phyloP scores from a whole-genome alignment of 225 moss, liverwort and hornwort species.

The Lunularia cruciata region DNA sequence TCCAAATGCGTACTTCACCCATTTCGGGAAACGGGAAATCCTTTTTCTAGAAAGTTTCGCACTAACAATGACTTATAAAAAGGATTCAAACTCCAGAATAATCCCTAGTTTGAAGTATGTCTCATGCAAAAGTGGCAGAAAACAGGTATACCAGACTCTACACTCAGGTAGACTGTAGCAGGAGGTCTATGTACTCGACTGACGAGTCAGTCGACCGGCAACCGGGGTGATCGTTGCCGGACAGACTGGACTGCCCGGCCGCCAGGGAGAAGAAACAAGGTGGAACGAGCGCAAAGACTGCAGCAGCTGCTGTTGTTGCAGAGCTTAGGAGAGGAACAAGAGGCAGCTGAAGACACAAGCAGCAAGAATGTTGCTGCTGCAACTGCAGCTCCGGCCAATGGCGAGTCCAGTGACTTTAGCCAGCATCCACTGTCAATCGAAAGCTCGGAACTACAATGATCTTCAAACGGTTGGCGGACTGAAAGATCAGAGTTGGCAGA shows the following conservation, averaged over 20 bases:
- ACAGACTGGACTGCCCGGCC: neutral
- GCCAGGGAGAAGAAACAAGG: slow-evolving; percentile 2
- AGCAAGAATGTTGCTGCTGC: neutral
- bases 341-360: too few species aligned
- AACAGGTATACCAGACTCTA: neutral
- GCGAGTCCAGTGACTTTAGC: neutral
- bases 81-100: neutral
- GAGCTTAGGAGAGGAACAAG: too few species aligned
- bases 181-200: neutral
- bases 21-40: too few species aligned
- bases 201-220: neutral
- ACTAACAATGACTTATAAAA: too few species aligned
- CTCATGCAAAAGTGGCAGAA: too few species aligned
- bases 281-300: neutral
- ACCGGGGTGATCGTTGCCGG: neutral
- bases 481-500: too few species aligned
- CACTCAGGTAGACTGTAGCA: neutral
- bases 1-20: too few species aligned
- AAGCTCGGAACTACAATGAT: neutral
- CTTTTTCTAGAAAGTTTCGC: too few species aligned
- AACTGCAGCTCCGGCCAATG: slow-evolving; percentile 1
- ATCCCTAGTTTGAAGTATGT: neutral
- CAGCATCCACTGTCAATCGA: neutral
- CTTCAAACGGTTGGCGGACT: neutral
- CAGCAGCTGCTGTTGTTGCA: neutral